A percentile compares a stretch with the other conserved stretches of the same genome.
phyloP scores from a whole-genome alignment of 257 asterid species.

The Sherardia arvensis region DNA sequence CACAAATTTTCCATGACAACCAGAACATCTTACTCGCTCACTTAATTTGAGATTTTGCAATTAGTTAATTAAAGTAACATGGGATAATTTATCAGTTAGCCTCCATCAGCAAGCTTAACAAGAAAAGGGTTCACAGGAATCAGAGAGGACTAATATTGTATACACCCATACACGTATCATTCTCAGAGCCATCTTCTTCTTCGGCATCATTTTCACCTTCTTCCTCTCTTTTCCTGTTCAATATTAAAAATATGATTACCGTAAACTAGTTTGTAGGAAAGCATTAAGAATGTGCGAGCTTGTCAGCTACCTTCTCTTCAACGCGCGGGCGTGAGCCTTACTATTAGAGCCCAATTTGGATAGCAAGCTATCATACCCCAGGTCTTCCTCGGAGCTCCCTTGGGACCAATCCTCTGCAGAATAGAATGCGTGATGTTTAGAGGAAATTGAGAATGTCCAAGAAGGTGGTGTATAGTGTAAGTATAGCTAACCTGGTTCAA shows the following conservation, averaged over 20 bases:
- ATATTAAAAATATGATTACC: background rate
- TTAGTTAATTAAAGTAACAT: background rate
- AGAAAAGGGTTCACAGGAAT: background rate
- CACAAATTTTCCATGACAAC: background rate
- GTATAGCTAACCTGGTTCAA: slow-evolving; percentile 16
- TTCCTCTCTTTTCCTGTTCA: slow-evolving; percentile 59
- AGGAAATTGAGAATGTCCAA: background rate
- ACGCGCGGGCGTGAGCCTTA: slow-evolving; percentile 36
- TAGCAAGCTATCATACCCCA: slow-evolving; percentile 57
- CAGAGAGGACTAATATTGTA: slow-evolving; percentile 1
- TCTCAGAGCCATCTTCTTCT: slow-evolving; percentile 21
- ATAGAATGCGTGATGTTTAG: background rate
- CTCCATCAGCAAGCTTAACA: background rate
- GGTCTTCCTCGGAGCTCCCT: slow-evolving; percentile 21
- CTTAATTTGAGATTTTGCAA: background rate
- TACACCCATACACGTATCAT: slow-evolving; percentile 24
- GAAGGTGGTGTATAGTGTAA: background rate
- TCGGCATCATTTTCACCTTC: slow-evolving; percentile 54
- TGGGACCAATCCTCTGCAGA: slow-evolving; percentile 27
- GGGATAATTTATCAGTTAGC: background rate
- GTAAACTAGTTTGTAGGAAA: background rate
- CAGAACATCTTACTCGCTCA: background rate
- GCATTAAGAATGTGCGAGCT: background rate
- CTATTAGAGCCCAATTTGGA: slow-evolving; percentile 42
- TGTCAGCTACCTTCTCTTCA: slow-evolving; percentile 38